phyloP scores from a whole-genome alignment of 352 stramenopile species.

The Phytopythium kandeliae region DNA sequence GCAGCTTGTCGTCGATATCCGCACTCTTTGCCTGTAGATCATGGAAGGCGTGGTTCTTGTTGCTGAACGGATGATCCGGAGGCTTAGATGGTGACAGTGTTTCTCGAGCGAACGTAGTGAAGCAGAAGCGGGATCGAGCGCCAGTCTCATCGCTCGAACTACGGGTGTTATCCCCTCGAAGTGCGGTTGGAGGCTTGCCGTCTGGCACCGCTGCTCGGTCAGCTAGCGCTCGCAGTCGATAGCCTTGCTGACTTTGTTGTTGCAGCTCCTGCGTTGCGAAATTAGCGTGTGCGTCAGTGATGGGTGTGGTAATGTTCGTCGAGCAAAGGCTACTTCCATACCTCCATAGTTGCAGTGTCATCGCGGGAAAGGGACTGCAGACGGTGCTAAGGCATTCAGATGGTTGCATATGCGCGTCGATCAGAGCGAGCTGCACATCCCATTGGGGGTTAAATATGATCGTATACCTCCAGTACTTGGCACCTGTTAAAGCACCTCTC shows the following conservation, averaged over 20 bases:
- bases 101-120: slow-evolving; percentile 28
- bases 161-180: background rate
- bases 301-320: no score
- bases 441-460: background rate
- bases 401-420: background rate
- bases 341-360: background rate
- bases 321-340: no score
- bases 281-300: background rate
- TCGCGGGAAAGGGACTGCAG: background rate
- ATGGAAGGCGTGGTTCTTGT: slow-evolving; percentile 17
- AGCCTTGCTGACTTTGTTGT: slow-evolving; percentile 43
- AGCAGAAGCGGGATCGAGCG: slow-evolving; percentile 24
- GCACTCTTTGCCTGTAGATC: slow-evolving; percentile 24
- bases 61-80: slow-evolving; percentile 2
- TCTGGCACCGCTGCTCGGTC: slow-evolving; percentile 11
- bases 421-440: background rate
- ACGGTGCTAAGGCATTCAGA: background rate
- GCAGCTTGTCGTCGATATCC: slow-evolving; percentile 22
- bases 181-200: background rate
- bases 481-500: slow-evolving; percentile 28
- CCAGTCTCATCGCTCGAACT: background rate
- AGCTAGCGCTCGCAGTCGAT: slow-evolving; percentile 37
- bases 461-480: slow-evolving; percentile 22
- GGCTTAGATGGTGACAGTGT: slow-evolving; percentile 5
- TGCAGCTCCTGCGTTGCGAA: slow-evolving; percentile 23